A percentile compares a stretch with the other conserved stretches of the same genome.
Conservation (phyloP, 2,329 filamentous ascomycete genomes). For the Alternaria sp. region DNA sequence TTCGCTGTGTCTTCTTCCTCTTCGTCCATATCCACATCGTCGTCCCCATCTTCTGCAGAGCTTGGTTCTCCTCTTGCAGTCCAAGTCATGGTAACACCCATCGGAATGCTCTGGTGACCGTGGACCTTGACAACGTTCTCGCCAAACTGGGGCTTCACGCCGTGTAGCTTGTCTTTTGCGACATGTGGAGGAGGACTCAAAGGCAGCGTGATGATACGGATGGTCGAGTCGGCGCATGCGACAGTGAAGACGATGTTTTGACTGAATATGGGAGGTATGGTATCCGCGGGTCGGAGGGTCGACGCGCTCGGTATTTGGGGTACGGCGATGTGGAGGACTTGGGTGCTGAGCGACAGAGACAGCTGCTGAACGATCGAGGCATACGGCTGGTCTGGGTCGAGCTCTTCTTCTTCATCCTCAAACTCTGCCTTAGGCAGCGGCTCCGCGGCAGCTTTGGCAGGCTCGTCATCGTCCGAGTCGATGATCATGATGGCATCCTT, state of each 20-base stretch:
- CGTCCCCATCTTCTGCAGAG: conserved; percentile 24
- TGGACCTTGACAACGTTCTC: conserved; percentile 58
- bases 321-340: conserved; percentile 61
- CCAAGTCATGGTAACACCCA: conserved; percentile 61
- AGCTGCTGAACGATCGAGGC: conserved; percentile 61
- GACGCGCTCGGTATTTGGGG: conserved; percentile 48
- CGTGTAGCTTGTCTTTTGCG: conserved; percentile 33
- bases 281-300: conserved; percentile 38
- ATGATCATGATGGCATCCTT: conserved; percentile 61
- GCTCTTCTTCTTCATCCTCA: conserved; percentile 62
- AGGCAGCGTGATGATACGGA: conserved; percentile 62
- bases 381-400: conserved; percentile 63
- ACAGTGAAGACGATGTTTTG: conserved; percentile 61
- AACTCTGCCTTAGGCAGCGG: conserved; percentile 51
- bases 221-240: conserved; percentile 63
- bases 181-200: conserved; percentile 58
- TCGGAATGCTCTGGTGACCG: conserved; percentile 59
- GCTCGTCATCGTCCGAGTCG: conserved; percentile 63
- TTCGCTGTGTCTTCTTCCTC: conserved; percentile 28
- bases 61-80: conserved; percentile 43
- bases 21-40: conserved; percentile 47
- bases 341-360: conserved; percentile 61
- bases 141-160: conserved; percentile 40
- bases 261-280: conserved; percentile 56
- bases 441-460: conserved; percentile 26